phyloP scores from a whole-genome alignment of 2,329 filamentous ascomycete genomes.

The Reticulascus tulasneorum region DNA sequence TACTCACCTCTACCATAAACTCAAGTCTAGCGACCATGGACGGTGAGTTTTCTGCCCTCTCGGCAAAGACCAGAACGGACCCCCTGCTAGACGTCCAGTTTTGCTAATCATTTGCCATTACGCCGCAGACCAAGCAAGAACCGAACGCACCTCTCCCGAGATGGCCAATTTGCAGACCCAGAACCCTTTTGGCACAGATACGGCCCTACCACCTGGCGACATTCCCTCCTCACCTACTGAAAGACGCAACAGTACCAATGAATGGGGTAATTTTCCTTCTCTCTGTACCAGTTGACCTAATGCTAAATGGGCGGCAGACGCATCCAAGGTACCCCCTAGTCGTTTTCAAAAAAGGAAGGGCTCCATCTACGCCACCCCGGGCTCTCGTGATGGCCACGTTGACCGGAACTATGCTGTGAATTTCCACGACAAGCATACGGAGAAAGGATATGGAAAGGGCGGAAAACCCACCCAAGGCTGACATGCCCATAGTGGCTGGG shows the following conservation, averaged over 20 bases:
- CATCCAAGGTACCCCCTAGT: constrained; percentile 62
- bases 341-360: constrained; percentile 68
- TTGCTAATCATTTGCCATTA: too few relatives aligned
- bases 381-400: constrained; percentile 61
- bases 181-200: too few relatives aligned
- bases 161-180: too few relatives aligned
- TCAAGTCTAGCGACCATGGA: too few relatives aligned
- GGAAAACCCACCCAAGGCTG: too few relatives aligned
- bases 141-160: constrained; percentile 4
- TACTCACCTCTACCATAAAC: too few relatives aligned
- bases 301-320: constrained; percentile 39
- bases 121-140: constrained; percentile 5
- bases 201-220: too few relatives aligned
- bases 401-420: constrained; percentile 55
- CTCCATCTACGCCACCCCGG: constrained; percentile 63
- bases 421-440: constrained; percentile 57
- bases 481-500: too few relatives aligned
- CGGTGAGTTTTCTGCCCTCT: too few relatives aligned
- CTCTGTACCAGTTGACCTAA: constrained; percentile 1
- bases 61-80: too few relatives aligned
- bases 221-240: constrained; percentile 22
- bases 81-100: too few relatives aligned
- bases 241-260: constrained; percentile 36
- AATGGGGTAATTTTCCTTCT: constrained; percentile 41
- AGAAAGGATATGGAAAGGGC: constrained; percentile 44